Conservation (phyloP, 2,329 filamentous ascomycete genomes). For the Alternaria ethzedia region DNA sequence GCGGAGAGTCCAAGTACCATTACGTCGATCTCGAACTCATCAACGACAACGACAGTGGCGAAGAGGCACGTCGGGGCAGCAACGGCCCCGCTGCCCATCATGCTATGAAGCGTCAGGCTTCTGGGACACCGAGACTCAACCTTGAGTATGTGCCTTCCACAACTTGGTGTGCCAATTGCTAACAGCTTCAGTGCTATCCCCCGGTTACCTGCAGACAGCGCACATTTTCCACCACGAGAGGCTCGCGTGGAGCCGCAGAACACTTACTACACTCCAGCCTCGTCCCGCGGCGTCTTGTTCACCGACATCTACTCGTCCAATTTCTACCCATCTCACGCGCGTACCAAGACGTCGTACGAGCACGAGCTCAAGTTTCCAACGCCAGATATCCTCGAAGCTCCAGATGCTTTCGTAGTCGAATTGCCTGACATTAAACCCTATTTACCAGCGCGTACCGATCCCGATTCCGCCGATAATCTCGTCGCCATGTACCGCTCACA, state of each 20-base stretch:
- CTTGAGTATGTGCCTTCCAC: constrained; percentile 36
- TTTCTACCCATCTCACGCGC: constrained; percentile 44
- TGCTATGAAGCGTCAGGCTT: constrained; percentile 40
- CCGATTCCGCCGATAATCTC: constrained; percentile 84
- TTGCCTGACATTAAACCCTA: constrained; percentile 88
- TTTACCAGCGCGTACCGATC: constrained; percentile 80
- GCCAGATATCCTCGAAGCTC: constrained; percentile 61
- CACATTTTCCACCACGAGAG: constrained; percentile 52
- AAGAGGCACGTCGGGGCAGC: constrained; percentile 30
- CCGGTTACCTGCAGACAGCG: constrained; percentile 56
- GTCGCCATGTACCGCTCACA: constrained; percentile 90
- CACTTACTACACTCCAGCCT: constrained; percentile 42
- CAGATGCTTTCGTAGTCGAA: constrained; percentile 73
- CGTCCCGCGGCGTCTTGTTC: constrained; percentile 55
- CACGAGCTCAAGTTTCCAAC: constrained; percentile 69
- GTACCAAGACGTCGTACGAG: constrained; percentile 61
- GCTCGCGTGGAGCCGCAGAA: constrained; percentile 34
- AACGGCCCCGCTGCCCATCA: constrained; percentile 31
- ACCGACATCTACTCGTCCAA: constrained; percentile 54
- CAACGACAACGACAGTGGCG: constrained; percentile 50
- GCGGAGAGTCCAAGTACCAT: constrained; percentile 98
- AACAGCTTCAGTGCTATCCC: constrained; percentile 48
- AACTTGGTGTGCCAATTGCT: constrained; percentile 1
- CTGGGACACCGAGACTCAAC: constrained; percentile 41
- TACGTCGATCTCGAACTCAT: constrained; percentile 68